Evolutionary conservation across 2,329 filamentous ascomycete species (phyloP).

Genomic region (Fusarium setosum): DNA sequence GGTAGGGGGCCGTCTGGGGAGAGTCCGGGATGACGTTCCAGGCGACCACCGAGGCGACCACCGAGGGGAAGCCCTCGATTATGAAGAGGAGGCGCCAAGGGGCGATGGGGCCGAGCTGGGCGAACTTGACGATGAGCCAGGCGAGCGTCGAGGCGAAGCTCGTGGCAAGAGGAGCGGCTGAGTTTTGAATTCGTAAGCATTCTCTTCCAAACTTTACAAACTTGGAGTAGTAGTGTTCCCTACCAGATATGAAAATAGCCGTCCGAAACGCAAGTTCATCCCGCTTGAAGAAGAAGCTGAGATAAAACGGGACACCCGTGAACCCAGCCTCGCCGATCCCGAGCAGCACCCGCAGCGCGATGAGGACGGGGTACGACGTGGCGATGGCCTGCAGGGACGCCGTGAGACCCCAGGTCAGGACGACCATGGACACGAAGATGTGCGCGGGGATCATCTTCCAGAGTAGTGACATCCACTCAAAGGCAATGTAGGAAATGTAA

Average conservation of each 20-base stretch:
- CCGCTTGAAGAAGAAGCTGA: constrained; percentile 73
- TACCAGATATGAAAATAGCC: constrained; percentile 84
- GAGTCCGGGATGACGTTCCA: constrained; percentile 83
- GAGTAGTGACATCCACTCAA: constrained; percentile 74
- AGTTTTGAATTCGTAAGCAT: constrained; percentile 61
- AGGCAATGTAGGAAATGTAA: constrained; percentile 71
- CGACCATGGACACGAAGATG: constrained; percentile 69
- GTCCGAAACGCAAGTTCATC: constrained; percentile 86
- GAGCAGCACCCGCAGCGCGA: constrained; percentile 66
- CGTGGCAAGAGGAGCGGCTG: constrained; percentile 82
- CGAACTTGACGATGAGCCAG: constrained; percentile 80
- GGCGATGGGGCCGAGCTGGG: constrained; percentile 73
- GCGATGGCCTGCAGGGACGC: constrained; percentile 79
- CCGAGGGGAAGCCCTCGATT: constrained; percentile 85
- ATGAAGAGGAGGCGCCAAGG: constrained; percentile 90
- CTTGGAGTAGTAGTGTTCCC: constrained; percentile 29
- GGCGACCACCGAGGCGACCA: constrained; percentile 78
- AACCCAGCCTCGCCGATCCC: constrained; percentile 76
- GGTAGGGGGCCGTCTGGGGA: constrained; percentile 72
- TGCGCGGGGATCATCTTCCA: constrained; percentile 71
- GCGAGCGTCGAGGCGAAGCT: constrained; percentile 82
- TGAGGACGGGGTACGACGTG: constrained; percentile 70
- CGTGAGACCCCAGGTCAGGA: constrained; percentile 82
- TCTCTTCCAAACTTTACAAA: neutral
- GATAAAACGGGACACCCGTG: constrained; percentile 71